Percentiles rank a stretch among this genome's conserved stretches.
Conservation (phyloP, 495 filamentous ascomycete genomes). For the Patellaria atrata region DNA sequence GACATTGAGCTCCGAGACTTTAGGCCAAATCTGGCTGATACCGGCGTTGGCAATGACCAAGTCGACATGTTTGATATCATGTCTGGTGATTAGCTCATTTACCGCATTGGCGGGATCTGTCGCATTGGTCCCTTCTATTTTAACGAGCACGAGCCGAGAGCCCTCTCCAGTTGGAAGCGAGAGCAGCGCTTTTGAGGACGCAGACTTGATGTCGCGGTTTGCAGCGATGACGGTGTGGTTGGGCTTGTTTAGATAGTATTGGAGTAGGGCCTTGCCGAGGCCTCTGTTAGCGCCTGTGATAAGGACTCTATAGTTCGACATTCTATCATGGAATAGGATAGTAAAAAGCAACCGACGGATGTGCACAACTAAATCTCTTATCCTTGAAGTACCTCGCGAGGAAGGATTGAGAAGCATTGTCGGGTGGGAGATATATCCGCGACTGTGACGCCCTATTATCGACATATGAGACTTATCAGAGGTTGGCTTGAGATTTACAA, state of each 20-base stretch:
- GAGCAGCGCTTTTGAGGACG: slow-evolving; percentile 20
- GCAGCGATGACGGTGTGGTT: slow-evolving; percentile 36
- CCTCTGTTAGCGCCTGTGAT: slow-evolving; percentile 21
- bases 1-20: slow-evolving; percentile 15
- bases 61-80: slow-evolving; percentile 31
- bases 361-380: too few species aligned
- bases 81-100: slow-evolving; percentile 14
- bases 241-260: slow-evolving; percentile 28
- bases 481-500: too few species aligned
- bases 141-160: slow-evolving; percentile 30
- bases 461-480: too few species aligned
- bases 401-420: too few species aligned
- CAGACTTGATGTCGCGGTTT: slow-evolving; percentile 25
- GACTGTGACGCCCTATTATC: too few species aligned
- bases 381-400: too few species aligned
- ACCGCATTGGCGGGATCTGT: slow-evolving; percentile 22
- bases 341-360: too few species aligned
- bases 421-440: too few species aligned
- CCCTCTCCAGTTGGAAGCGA: slow-evolving; percentile 21
- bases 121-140: slow-evolving; percentile 28
- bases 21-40: slow-evolving; percentile 15
- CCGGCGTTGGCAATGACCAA: slow-evolving; percentile 41
- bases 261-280: slow-evolving; percentile 32
- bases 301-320: too few species aligned
- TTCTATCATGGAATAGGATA: too few species aligned